Base-by-base conservation (phyloP, 1,284 basidiomycete genomes). In the Wallemia ichthyophaga region DNA sequence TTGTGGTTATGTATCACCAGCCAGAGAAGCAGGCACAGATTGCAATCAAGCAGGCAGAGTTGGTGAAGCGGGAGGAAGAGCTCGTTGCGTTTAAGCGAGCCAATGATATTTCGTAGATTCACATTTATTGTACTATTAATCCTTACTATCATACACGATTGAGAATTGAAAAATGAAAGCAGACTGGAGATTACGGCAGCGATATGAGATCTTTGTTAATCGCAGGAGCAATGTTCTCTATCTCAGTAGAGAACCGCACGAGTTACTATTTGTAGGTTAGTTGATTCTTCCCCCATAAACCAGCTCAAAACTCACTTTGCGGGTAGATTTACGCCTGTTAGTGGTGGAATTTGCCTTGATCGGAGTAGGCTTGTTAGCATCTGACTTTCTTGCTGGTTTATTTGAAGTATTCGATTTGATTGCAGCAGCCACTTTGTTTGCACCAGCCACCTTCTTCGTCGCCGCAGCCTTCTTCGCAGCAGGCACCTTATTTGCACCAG, bases 1-100 rank as follows among this genome's bases (percentile, higher is more conserved):
- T 98, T 61, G 86, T 91, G 59, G 73, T 98, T 17, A 73, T 98
- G 26, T 96, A 94, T 67, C 92, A 98, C 68, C 92, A 96, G 80
- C 89, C 89, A 33, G 83, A 87, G 23, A 87, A 89, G 69, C 85
- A 91, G 67, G 86, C 94, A 64, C 85, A 85, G 1, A 84, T 84
- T 1, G 82, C 84, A 27, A 56, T 69, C 15, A 85, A 84, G 23
- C 95, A 95, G 68, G 85, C 87, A 25, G 92, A 98, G 64, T 72
- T 98, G 58, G 85, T 85, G 25, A 80, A 80, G 64, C 75, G 92
- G 67, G 94, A 98, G 72, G 83, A 88, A 68, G 91, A 95, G 64
- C 73, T 98, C 28, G 79, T 78, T 0, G 78, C 81, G 63, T 75
- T 91, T 68, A 98, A 96, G 76, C 78, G 81, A 70, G 80, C 82